Conservation (phyloP, 2,329 filamentous ascomycete species). For the Claviceps lovelessii region DNA sequence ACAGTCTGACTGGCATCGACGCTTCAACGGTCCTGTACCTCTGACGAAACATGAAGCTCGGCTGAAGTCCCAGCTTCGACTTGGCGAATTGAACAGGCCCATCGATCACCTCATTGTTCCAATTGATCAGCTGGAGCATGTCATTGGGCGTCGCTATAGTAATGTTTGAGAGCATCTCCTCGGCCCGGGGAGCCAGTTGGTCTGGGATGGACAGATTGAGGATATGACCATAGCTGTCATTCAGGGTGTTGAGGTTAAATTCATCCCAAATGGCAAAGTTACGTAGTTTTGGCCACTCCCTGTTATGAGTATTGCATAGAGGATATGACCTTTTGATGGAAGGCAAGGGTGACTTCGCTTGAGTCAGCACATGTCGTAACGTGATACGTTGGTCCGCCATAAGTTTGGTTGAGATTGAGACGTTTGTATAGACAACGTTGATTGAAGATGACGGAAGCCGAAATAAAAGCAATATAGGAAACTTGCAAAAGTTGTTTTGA, state of each 20-base stretch:
- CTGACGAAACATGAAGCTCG: not conserved
- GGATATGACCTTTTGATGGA: too few species aligned
- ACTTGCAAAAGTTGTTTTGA: not conserved
- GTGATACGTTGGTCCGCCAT: not conserved
- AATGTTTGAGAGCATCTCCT: not conserved
- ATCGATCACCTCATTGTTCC: not conserved
- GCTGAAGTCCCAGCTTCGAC: not conserved
- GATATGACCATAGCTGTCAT: not conserved
- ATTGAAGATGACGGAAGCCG: too few species aligned
- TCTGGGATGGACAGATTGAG: not conserved
- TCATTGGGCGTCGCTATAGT: not conserved
- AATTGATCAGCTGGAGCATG: not conserved
- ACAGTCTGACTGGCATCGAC: not conserved
- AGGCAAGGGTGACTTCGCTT: not conserved
- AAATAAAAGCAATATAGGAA: too few species aligned
- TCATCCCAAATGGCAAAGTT: not conserved
- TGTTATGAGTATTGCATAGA: not conserved
- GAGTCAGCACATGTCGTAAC: not conserved
- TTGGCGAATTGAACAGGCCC: not conserved
- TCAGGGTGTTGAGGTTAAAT: not conserved
- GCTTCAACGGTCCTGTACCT: not conserved
- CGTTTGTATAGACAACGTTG: not conserved
- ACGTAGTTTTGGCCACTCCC: not conserved
- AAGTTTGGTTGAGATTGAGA: not conserved
- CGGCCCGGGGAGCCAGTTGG: not conserved